Base-by-base conservation (phyloP, 441 rosid genomes). In the Euphorbia celastroides region DNA sequence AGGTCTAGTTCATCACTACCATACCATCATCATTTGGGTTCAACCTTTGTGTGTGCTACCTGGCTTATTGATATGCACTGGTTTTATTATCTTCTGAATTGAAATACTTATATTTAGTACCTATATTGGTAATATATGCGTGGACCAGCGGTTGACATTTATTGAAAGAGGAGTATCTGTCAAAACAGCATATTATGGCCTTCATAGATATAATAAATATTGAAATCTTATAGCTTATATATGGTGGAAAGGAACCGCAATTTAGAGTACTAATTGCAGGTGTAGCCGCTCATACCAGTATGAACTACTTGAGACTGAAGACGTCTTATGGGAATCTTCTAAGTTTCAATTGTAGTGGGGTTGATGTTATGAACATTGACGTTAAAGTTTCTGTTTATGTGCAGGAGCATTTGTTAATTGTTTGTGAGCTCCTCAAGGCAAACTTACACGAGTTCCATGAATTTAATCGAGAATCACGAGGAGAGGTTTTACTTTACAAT, bases 401-500 rank as follows among this genome's bases (percentile, higher is more conserved):
- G 31, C 84, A 93, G 99, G 99, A 91, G 71, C 99, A 94, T 83
- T 80, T 94, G 50, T 91, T 94, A 82, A 92, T 94, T 1, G 99
- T 94, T 13, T 89, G 97, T 70, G 99, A 94, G 79, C 93, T 94
- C 57, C 94, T 94, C 9, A 76, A 82, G 56, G 90, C 97, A 69
- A 94, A 94, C 73, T 76, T 94, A 60, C 91, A 93, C 60, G 97
- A 94, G 69, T 88, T 86, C 68, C 97, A 91, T 73, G 91, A 91
- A 70, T 94, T 88, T 58, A 94, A 88, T 72, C 84, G 80, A 78
- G 97, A 91, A 72, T 86, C 97, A 0, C 92, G 92, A 2, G 93
- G 86, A 32, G 92, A 91, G 71, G 72, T 85, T 22, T n/a, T 94
- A 91, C 79, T 94, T 91, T 73, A 84, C 86, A 20, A 68, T 77